Base-by-base conservation (phyloP, 179 eudicot genomes). In the Silene vulgaris region DNA sequence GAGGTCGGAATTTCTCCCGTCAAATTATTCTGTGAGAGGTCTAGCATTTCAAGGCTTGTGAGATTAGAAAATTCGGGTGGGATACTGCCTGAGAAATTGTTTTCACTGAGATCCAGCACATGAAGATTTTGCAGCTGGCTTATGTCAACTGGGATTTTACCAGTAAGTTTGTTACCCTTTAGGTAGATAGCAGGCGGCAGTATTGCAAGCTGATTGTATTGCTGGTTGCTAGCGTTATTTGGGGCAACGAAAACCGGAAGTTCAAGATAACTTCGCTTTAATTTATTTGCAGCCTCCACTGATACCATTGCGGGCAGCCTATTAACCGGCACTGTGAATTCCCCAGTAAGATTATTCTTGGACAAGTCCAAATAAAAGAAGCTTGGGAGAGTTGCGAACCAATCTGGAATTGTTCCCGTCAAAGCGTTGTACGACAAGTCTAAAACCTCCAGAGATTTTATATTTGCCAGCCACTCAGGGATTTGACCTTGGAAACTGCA, bases 361-460 rank as follows among this genome's bases (percentile, higher is more conserved):
- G 97, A 88, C 84, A 94, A 82, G 77, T 92, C 97, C 65, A 94
- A 65, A 80, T 91, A 94, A 80, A 90, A 94, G 35, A 94, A 89
- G 76, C 85, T 86, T 14, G 92, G 85, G 66, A 90, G 79, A 79
- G 35, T 68, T 63, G 88, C 91, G 0, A 94, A 71, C 93, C 92
- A 89, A 56, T 78, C 84, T 28, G 98, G 97, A 77, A 94, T 84
- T 14, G 74, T 23, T 32, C 98, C 97, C 8, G 73, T 78, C 72
- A 94, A 28, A 9, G 57, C 68, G 82, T 94, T 94, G 50, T 64
- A 81, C 16, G 98, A 94, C 43, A 94, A 77, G 84, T 94, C 98
- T 12, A 94, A 69, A n/a, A 90, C 96, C 77, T 94, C 91, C 9
- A 94, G 80, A 54, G 84, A 83, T 71, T 35, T 61, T 16, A 94